Evolutionary conservation across 306 rosid species (phyloP).

Genomic region (Amphicarpaea edgeworthii): DNA sequence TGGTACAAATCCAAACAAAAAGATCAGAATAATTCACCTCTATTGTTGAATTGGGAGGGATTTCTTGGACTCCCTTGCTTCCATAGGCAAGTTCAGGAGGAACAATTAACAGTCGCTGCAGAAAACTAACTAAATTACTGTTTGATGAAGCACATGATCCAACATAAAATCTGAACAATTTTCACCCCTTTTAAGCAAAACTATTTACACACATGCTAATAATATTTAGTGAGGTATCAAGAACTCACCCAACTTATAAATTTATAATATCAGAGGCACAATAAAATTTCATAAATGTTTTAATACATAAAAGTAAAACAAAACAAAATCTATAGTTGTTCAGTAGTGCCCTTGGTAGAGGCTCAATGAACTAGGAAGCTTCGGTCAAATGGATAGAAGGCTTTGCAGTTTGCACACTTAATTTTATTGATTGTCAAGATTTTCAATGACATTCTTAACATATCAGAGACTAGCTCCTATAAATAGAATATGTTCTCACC

Average conservation of each 20-base stretch:
- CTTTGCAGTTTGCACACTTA: neutral
- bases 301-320: constrained; percentile 5
- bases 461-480: constrained; percentile 2
- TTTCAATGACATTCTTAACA: constrained; percentile 28
- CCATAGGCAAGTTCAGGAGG: constrained; percentile 97
- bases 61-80: constrained; percentile 89
- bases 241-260: constrained; percentile 7
- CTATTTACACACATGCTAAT: constrained; percentile 11
- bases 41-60: constrained; percentile 96
- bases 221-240: constrained; percentile 11
- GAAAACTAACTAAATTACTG: constrained; percentile 43
- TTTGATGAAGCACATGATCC: constrained; percentile 23
- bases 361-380: neutral
- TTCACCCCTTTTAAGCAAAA: constrained; percentile 21
- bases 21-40: constrained; percentile 63
- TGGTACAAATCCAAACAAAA: constrained; percentile 16
- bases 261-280: neutral
- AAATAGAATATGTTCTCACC: constrained; percentile 62
- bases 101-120: constrained; percentile 80
- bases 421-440: constrained; percentile 9
- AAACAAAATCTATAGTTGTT: constrained; percentile 12
- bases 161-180: constrained; percentile 30
- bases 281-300: neutral
- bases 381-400: constrained; percentile 18
- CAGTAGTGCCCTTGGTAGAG: constrained; percentile 1